A percentile compares a stretch with the other conserved stretches of the same genome.
Evolutionary conservation across 257 asterid species (phyloP).

Genomic region (Parsonsia alboflavescens): DNA sequence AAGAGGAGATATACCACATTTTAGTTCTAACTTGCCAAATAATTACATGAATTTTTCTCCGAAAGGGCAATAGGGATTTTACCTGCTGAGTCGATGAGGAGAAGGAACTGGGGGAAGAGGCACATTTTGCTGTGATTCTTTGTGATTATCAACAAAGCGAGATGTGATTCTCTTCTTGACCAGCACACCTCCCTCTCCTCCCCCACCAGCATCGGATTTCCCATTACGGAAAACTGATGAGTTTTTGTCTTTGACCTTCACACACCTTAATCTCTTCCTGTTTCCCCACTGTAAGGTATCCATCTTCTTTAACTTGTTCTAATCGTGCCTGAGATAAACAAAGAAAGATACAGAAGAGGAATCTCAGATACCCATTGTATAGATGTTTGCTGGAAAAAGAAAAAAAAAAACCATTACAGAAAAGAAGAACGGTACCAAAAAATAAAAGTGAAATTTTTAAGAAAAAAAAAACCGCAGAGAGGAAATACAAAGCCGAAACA

Average conservation of each 20-base stretch:
- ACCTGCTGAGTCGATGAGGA: slow-evolving; percentile 71
- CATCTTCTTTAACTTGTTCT: slow-evolving; percentile 6
- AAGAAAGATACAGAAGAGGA: neutral
- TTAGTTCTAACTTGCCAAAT: too few relatives aligned
- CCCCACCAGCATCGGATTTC: slow-evolving; percentile 23
- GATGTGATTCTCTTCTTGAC: slow-evolving; percentile 52
- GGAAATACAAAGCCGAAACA: neutral
- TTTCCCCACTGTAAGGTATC: slow-evolving; percentile 44
- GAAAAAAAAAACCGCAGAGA: neutral
- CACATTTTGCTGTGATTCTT: slow-evolving; percentile 19
- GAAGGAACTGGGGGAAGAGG: slow-evolving; percentile 50
- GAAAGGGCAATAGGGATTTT: neutral
- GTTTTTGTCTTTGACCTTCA: slow-evolving; percentile 27
- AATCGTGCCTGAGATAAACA: neutral
- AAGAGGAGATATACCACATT: neutral
- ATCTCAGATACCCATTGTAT: neutral
- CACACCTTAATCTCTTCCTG: slow-evolving; percentile 34
- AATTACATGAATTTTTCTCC: neutral
- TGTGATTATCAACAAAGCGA: slow-evolving; percentile 47
- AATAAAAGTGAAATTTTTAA: neutral
- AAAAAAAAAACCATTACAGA: neutral
- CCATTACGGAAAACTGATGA: slow-evolving; percentile 24
- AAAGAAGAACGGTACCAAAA: neutral
- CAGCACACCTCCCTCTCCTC: neutral
- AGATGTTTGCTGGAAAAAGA: neutral